phyloP scores from a whole-genome alignment of 805 yeast species.

The Candida ortonii region DNA sequence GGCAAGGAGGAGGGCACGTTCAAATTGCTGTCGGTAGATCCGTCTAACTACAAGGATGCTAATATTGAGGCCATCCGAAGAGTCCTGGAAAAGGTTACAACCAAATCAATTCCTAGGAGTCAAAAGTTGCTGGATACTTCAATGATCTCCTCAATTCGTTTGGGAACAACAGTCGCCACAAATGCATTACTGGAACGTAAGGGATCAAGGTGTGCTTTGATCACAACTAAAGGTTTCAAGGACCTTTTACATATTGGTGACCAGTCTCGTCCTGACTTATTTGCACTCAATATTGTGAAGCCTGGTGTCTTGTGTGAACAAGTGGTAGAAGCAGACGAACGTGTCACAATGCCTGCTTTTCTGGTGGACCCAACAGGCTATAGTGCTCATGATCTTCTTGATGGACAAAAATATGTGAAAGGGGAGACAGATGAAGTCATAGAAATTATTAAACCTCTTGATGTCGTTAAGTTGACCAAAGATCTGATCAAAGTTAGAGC shows the following conservation, averaged over 20 bases:
- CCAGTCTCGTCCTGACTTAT: constrained; percentile 30
- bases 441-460: constrained; percentile 36
- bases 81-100: constrained; percentile 18
- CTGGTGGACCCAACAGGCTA: constrained; percentile 21
- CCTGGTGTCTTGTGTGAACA: constrained; percentile 22
- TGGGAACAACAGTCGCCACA: constrained; percentile 30
- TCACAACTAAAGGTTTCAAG: constrained; percentile 32
- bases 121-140: constrained; percentile 17
- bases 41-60: constrained; percentile 26
- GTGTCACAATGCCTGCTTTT: constrained; percentile 26
- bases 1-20: constrained; percentile 36
- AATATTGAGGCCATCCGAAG: constrained; percentile 28
- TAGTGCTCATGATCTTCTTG: constrained; percentile 18
- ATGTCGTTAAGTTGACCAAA: constrained; percentile 19
- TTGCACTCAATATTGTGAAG: constrained; percentile 19
- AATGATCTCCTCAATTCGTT: constrained; percentile 20
- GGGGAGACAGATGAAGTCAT: constrained; percentile 41
- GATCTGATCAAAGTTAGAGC: constrained; percentile 26
- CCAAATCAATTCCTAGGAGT: constrained; percentile 18
- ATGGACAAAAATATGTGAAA: constrained; percentile 28
- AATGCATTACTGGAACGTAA: constrained; percentile 25
- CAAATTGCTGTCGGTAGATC: constrained; percentile 27
- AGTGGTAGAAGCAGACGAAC: constrained; percentile 23
- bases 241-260: constrained; percentile 34
- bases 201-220: constrained; percentile 20